Base-by-base conservation (phyloP, 768 basidiomycete species). In the Chalciporus sphaerocephalus region DNA sequence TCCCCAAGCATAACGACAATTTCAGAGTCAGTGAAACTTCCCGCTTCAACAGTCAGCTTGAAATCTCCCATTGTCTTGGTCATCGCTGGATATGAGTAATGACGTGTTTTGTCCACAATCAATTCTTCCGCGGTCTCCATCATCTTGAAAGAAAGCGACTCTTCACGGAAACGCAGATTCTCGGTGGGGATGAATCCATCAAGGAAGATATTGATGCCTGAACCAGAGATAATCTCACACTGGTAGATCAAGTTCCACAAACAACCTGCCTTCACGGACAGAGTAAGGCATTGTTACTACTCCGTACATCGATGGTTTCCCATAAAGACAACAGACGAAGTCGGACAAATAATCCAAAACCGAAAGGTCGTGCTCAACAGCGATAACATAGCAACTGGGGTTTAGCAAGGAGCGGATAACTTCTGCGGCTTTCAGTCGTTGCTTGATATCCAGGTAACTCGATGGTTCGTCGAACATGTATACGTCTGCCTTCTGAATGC, bases 401-500 rank as follows among this genome's bases (percentile, higher is more conserved):
- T 69, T 76, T 39, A 97, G 79, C 46, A 99, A 72, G 22, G 81
- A 79, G 37, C 96, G 92, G 52, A 99, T 98, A 48, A 94, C 92
- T 58, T 93, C 84, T 8, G 96, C 96, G 13, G 96, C 96, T 60
- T 83, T 87, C 55, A 99, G 70, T 60, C 96, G 88, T 66, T 99
- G 96, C 68, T 81, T 90, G 69, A 98, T 80, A 74, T 99, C 96
- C 54, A 99, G 79, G 65, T 98, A 99, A 74, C 88, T 92, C 24
- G 95, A 98, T 13, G 96, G 96, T 64, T 98, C 96, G 72, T 98
- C 93, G 61, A 97, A 97, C 93, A 97, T 97, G 74, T 96, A 96
- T 28, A 99, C 92, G 64, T 99, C 95, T 35, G 96, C 96, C 46
- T 69, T 79, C 66, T 98, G 92, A 37, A 98, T 88, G 59, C 92